Base-by-base conservation (phyloP, 2,329 filamentous ascomycete genomes). In the Conoideocrella luteorostrata region DNA sequence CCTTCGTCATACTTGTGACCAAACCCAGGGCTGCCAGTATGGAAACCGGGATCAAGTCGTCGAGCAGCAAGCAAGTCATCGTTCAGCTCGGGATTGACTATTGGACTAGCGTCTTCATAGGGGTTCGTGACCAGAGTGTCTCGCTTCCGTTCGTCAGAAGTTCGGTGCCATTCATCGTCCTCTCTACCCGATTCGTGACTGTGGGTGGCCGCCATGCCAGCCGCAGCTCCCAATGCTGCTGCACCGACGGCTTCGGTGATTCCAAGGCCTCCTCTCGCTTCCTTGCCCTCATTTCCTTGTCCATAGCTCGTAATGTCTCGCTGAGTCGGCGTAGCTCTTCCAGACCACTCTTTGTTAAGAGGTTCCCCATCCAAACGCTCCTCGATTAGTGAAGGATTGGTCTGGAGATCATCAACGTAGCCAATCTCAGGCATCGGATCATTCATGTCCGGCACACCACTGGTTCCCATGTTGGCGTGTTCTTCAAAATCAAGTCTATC, bases 371-470 rank as follows among this genome's bases (percentile, higher is more conserved):
- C 82, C 39, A 85, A 76, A 1, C 82, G 83, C 15, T 86, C 88
- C 51, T 89, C 78, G 32, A 94, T 80, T 39, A 90, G 74, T 0
- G 90, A 95, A 3, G 88, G 88, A 57, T 94, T 94, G 15, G 89
- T 95, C 36, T 80, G 83, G 13, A 88, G 75, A 48, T 79, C 75
- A 10, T 75, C 70, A 2, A 67, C 53, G 51, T 87, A 84, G 4
- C 84, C 88, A 55, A 86, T 81, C 57, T 90, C 88, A 0, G 85
- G 87, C 70, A 90, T 78, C 5, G 85, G 84, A 52, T 90, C 73
- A 45, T 82, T 67, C 28, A 77, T 66, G 50, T 83, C 75, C 4
- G 88, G 88, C 47, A 90, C 61, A 37, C 82, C 84, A 58, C 75
- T 88, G 34, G 84, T 78, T 32, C 75, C 76, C 71, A 94, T 70